Conservation (phyloP, 2,329 filamentous ascomycete species). For the Monilinia aucupariae region DNA sequence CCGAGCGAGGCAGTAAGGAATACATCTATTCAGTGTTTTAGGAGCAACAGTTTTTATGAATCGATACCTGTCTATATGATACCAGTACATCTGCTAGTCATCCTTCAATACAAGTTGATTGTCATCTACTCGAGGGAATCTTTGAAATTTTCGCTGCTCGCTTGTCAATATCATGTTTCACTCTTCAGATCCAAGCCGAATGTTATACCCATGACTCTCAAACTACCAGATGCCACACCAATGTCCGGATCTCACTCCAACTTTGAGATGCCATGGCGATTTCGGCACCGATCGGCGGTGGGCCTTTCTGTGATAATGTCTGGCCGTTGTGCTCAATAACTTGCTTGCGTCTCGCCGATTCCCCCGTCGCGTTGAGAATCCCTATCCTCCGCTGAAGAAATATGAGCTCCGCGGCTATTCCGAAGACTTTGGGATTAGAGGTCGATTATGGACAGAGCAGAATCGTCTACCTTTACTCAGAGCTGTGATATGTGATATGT, state of each 20-base stretch:
- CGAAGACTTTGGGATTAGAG: no score
- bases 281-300: neutral
- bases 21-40: neutral
- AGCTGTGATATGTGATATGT: no score
- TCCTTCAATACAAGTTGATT: neutral
- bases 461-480: no score
- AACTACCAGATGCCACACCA: neutral
- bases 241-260: neutral
- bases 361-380: no score
- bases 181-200: neutral
- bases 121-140: neutral
- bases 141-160: neutral
- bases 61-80: slow-evolving; percentile 13
- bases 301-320: no score
- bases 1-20: neutral
- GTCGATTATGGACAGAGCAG: no score
- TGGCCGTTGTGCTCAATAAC: no score
- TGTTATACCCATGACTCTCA: neutral
- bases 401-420: no score
- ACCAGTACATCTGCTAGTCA: neutral
- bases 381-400: no score
- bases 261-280: neutral
- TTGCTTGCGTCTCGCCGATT: no score
- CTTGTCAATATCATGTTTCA: neutral
- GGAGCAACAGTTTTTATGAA: slow-evolving; percentile 10